These are phyloP conservation scores for Nicotiana obtusifolia DNA, from an alignment of 257 asterid species.

Conservation along the genomic window DNA sequence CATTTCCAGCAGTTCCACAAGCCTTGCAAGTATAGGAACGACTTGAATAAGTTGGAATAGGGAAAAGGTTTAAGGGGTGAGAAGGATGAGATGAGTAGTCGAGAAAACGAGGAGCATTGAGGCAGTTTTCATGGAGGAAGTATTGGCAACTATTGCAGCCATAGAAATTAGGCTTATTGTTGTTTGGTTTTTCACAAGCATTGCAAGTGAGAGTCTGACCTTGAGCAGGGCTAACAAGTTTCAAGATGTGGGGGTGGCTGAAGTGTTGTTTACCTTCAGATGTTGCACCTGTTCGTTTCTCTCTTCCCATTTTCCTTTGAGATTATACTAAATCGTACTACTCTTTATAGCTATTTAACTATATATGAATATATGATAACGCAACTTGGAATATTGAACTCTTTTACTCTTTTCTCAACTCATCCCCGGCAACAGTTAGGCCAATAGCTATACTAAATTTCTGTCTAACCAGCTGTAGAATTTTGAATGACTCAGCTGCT, in stretches of 20 bases:
- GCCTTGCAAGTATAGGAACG: conserved; percentile 19
- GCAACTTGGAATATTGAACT: neutral
- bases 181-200: conserved; percentile 12
- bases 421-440: neutral
- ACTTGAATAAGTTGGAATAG: conserved; percentile 18
- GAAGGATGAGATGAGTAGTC: conserved; percentile 25
- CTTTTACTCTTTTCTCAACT: neutral
- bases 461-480: too few relatives aligned
- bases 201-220: conserved; percentile 11
- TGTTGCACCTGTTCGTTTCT: neutral
- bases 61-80: conserved; percentile 31
- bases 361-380: too few relatives aligned
- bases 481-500: too few relatives aligned
- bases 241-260: conserved; percentile 47
- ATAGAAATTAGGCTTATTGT: conserved; percentile 8
- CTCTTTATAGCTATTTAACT: neutral
- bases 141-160: conserved; percentile 30
- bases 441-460: neutral
- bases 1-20: conserved; percentile 16
- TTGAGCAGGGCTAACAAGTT: neutral
- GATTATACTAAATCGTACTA: neutral
- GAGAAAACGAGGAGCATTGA: conserved; percentile 28
- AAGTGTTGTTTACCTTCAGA: conserved; percentile 26
- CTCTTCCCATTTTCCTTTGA: neutral
- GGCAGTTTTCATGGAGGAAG: conserved; percentile 26